Base-by-base conservation (phyloP, 192 early-diverging fungal species). In the Diversispora epigaea region DNA sequence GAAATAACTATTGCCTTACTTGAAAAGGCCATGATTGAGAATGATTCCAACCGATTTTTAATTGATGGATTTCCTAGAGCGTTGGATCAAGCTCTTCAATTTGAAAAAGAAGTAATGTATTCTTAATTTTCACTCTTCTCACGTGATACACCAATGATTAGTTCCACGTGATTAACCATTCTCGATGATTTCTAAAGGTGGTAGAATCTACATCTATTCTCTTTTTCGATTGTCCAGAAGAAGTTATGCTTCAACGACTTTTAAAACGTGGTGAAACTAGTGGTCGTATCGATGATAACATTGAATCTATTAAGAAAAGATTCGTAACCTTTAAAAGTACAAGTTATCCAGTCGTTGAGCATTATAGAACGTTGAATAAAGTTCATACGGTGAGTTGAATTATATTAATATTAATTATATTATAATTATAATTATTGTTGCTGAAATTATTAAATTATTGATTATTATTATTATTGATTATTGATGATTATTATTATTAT, bases 31-130 rank as follows among this genome's bases (percentile, higher is more conserved):
- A 98, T 99, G 93, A 83, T 86, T 25, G 85, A 86, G 50, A 84
- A 82, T 68, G 81, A 85, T 55, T 76, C 80, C 11, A 84, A 84
- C 11, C 83, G 92, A 58, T 99, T 99, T 84, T 80, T 99, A 78
- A 91, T 99, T 62, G 98, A 99, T 73, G 98, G 98, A 3, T 99
- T 99, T 89, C 98, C 98, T 11, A 84, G 96, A 21, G 88, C 91
- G 77, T 82, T 98, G 83, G 95, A 94, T 70, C 98, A 99, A 82
- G 98, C 94, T 15, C 77, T 89, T 71, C 92, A 91, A 58, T 99
- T 99, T 80, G 96, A 98, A 82, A 89, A 96, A 73, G 87, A 84
- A 32, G 94, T 94, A 77, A 85, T 88, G 81, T 0, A 2, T 52
- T 78, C 32, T 56, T 9, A 14, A 14, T 21, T 63, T n/a, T 3